Percentiles rank a stretch among this genome's conserved stretches.
These are phyloP conservation scores for Spinellus fusiger DNA, from an alignment of 192 early-diverging fungal species.

Conservation along the genomic window DNA sequence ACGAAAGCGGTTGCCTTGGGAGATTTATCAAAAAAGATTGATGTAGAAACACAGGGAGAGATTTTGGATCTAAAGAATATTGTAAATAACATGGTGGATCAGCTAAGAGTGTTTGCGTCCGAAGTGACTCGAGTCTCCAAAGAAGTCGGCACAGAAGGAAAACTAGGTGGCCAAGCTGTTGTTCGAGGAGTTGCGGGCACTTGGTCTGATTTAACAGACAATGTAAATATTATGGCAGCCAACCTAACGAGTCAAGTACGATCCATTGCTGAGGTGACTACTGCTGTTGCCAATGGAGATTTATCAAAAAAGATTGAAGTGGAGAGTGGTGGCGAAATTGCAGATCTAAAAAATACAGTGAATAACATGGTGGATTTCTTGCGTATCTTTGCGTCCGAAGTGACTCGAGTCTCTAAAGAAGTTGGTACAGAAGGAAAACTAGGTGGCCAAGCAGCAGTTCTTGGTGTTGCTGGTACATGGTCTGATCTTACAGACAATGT, in stretches of 20 bases:
- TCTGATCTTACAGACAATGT: conserved; percentile 63
- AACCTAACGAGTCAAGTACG: conserved; percentile 73
- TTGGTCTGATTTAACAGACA: conserved; percentile 33
- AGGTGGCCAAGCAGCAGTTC: conserved; percentile 55
- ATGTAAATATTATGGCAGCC: conserved; percentile 48
- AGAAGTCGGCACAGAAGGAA: conserved; percentile 53
- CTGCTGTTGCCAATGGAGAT: conserved; percentile 61
- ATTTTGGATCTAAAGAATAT: conserved; percentile 60
- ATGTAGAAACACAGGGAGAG: conserved; percentile 58
- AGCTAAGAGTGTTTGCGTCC: conserved; percentile 37
- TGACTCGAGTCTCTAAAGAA: conserved; percentile 49
- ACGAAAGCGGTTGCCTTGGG: conserved; percentile 59
- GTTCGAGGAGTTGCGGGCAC: conserved; percentile 49
- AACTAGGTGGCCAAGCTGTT: conserved; percentile 45
- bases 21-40: conserved; percentile 56
- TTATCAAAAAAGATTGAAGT: conserved; percentile 52
- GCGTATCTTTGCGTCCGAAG: conserved; percentile 13
- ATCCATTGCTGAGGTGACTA: conserved; percentile 64
- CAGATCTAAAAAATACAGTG: conserved; percentile 46
- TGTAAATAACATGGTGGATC: conserved; percentile 66
- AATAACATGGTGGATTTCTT: conserved; percentile 58
- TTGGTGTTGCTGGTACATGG: conserved; percentile 61
- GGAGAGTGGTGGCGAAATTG: conserved; percentile 49
- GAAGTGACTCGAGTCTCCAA: conserved; percentile 19
- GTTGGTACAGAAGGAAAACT: conserved; percentile 67